phyloP scores from a whole-genome alignment of 768 basidiomycete genomes.

The Collybia sp. region DNA sequence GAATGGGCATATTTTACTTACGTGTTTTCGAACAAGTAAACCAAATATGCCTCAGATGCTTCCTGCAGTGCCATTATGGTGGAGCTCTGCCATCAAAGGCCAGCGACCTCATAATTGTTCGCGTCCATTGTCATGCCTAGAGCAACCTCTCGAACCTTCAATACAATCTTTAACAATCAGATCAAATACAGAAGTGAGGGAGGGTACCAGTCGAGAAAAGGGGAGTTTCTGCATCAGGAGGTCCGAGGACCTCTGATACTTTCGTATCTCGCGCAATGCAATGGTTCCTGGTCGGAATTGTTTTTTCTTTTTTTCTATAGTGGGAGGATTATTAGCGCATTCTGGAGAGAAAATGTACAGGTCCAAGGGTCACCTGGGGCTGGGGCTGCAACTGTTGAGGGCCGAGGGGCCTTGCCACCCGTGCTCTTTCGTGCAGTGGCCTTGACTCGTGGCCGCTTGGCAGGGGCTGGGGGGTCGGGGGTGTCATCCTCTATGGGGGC shows the following conservation, averaged over 20 bases:
- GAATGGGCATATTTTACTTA: conserved; percentile 41
- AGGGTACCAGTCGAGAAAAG: conserved; percentile 84
- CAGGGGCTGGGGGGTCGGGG: conserved; percentile 25
- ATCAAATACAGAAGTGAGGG: not conserved
- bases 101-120: conserved; percentile 53
- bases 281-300: conserved; percentile 90
- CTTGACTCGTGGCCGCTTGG: conserved; percentile 40
- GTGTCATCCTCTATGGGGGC: conserved; percentile 18
- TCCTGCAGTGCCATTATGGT: conserved; percentile 94
- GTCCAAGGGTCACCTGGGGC: conserved; percentile 8
- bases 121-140: conserved; percentile 82
- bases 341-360: no score
- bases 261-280: conserved; percentile 88
- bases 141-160: conserved; percentile 92
- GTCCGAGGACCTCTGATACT: conserved; percentile 92
- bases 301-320: conserved; percentile 37
- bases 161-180: not conserved
- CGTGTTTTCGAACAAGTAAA: conserved; percentile 98
- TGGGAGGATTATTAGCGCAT: no score
- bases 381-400: conserved; percentile 10
- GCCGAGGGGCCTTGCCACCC: conserved; percentile 55
- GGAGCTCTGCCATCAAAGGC: conserved; percentile 91
- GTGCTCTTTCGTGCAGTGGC: conserved; percentile 84
- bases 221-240: conserved; percentile 84
- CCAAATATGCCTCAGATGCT: conserved; percentile 91